Conservation (phyloP, 768 basidiomycete genomes). For the Hemileccinum rubropunctum region DNA sequence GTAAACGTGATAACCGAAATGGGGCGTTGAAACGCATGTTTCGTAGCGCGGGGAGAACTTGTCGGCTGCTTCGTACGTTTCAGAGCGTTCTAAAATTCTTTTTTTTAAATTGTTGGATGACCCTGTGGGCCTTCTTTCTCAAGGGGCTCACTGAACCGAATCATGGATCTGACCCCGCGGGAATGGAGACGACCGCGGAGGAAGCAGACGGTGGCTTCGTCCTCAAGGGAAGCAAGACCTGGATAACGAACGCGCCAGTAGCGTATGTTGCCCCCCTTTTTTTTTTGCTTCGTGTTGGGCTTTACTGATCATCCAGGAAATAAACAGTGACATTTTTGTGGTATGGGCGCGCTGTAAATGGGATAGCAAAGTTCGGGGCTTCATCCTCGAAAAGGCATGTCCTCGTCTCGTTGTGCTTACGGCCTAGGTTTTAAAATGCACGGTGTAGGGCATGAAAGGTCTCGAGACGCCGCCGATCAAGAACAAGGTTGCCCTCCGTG, state of each 20-base stretch:
- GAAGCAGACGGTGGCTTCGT: slow-evolving; percentile 84
- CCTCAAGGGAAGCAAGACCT: slow-evolving; percentile 91
- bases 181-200: slow-evolving; percentile 93
- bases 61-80: slow-evolving; percentile 87
- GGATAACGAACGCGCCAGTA: slow-evolving; percentile 93
- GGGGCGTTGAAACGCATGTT: slow-evolving; percentile 5
- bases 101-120: too few relatives aligned
- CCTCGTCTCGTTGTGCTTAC: neutral
- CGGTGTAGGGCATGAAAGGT: slow-evolving; percentile 70
- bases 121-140: neutral
- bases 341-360: slow-evolving; percentile 95
- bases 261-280: slow-evolving; percentile 51
- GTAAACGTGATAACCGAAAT: neutral
- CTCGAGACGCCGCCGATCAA: slow-evolving; percentile 85
- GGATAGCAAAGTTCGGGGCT: slow-evolving; percentile 89
- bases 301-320: slow-evolving; percentile 8
- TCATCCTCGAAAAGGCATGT: slow-evolving; percentile 82
- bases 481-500: slow-evolving; percentile 90
- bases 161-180: slow-evolving; percentile 94
- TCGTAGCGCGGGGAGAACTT: slow-evolving; percentile 75
- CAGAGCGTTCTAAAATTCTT: neutral
- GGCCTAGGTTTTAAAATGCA: neutral
- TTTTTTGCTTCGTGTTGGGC: neutral
- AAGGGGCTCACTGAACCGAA: slow-evolving; percentile 96
- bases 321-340: slow-evolving; percentile 76